These are phyloP conservation scores for Kuraishia floccosa DNA, from an alignment of 805 yeast genomes.

Conservation along the genomic window DNA sequence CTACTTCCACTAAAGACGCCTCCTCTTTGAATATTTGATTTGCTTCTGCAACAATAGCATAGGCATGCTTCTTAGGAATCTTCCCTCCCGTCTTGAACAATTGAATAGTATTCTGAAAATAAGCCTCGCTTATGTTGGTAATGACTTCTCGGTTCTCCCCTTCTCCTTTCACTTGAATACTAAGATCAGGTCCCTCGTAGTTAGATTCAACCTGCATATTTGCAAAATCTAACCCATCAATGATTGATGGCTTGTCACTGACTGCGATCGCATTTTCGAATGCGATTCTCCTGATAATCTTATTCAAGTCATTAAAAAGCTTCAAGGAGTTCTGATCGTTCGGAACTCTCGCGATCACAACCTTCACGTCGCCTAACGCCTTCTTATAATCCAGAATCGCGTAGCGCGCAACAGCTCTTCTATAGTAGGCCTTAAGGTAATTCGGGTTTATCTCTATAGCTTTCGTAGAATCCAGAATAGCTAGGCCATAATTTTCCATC, in stretches of 20 bases:
- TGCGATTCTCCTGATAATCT: slow-evolving; percentile 57
- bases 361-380: slow-evolving; percentile 59
- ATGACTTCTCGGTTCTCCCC: slow-evolving; percentile 20
- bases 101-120: slow-evolving; percentile 54
- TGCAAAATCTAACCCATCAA: slow-evolving; percentile 35
- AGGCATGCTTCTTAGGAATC: slow-evolving; percentile 74
- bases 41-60: slow-evolving; percentile 68
- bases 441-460: slow-evolving; percentile 59
- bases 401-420: slow-evolving; percentile 74
- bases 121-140: slow-evolving; percentile 36
- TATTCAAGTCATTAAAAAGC: slow-evolving; percentile 50
- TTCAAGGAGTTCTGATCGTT: slow-evolving; percentile 56
- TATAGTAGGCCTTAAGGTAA: slow-evolving; percentile 72
- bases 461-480: slow-evolving; percentile 64
- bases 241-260: slow-evolving; percentile 41
- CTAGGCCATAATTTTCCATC: slow-evolving; percentile 76
- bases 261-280: slow-evolving; percentile 82
- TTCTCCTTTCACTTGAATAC: slow-evolving; percentile 22
- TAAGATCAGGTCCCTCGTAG: slow-evolving; percentile 49
- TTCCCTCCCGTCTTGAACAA: slow-evolving; percentile 64
- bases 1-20: slow-evolving; percentile 66
- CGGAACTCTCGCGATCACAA: slow-evolving; percentile 52
- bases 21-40: slow-evolving; percentile 54
- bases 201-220: slow-evolving; percentile 36
- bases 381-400: slow-evolving; percentile 69